Base-by-base conservation (phyloP, 2,329 filamentous ascomycete genomes). In the Aureobasidium mangrovei region DNA sequence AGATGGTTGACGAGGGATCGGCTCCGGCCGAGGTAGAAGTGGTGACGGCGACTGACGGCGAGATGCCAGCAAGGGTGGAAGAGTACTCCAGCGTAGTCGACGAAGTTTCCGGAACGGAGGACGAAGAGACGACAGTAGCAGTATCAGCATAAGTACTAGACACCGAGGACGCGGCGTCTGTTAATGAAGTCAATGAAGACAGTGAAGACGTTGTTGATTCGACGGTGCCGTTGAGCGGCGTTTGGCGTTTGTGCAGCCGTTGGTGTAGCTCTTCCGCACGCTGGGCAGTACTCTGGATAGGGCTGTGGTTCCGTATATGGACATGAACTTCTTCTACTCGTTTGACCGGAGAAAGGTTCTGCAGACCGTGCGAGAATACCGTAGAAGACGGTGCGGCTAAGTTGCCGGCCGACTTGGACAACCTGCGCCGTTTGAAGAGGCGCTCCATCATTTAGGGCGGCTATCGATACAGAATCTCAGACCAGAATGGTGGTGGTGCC, bases 371-470 rank as follows among this genome's bases (percentile, higher is more conserved):
- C 5, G 56, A 53, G 28, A 42, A 57, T 12, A 53, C 56, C 35
- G 57, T 52, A 54, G 57, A 58, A 43, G 54, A 26, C 38, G 38
- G n/a, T n/a, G 42, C 12, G 47, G 33, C 28, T 41, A 9, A 18
- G 28, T n/a, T 44, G 47, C 18, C 12, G 61, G 62, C 46, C 60
- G 65, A 55, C 59, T 61, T 62, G 31, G 63, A 62, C 61, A 61
- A 45, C 54, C 56, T 59, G 51, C 59, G 57, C 39, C 60, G 57
- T 63, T 56, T 60, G 57, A 51, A 62, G 51, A 53, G 62, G 54
- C 51, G 53, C 60, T 69, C 67, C 69, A 71, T 70, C 57, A 9
- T 53, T 27, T 31, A 9, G 47, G 29, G 39, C 38, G 31, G 38
- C 38, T 53, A 53, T 53, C 40, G 40, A 44, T 53, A 53, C 26